Percentiles rank a stretch among this genome's conserved stretches.
phyloP scores from a whole-genome alignment of 2,329 filamentous ascomycete species.

The Beauveria sp. region DNA sequence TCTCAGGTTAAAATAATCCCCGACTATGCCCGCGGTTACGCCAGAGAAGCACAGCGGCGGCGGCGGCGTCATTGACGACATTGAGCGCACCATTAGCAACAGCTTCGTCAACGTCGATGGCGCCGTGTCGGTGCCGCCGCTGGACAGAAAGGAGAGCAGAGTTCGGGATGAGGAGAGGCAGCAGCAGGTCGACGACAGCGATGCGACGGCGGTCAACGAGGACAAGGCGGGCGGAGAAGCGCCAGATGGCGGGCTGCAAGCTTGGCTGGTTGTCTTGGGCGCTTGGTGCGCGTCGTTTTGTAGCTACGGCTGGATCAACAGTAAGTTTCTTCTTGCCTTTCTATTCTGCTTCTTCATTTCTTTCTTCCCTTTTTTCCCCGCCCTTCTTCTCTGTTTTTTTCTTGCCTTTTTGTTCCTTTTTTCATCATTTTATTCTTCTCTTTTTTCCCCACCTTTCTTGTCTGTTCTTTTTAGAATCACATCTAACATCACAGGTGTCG shows the following conservation, averaged over 20 bases:
- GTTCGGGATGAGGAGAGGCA: neutral
- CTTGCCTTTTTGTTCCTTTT: too few relatives aligned
- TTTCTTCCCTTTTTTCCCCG: neutral
- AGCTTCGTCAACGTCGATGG: constrained; percentile 4
- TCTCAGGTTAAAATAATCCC: neutral
- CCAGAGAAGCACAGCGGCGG: neutral
- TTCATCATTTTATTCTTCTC: neutral
- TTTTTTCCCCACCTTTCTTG: neutral
- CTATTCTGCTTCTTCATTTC: too few relatives aligned
- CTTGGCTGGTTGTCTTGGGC: constrained; percentile 25
- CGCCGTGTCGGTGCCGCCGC: constrained; percentile 4
- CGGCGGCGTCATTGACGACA: neutral
- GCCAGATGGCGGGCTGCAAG: constrained; percentile 8
- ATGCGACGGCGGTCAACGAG: constrained; percentile 2
- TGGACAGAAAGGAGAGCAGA: neutral
- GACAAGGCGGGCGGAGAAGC: neutral
- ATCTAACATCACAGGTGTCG: constrained; percentile 20
- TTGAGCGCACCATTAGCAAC: constrained; percentile 3
- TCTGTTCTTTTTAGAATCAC: neutral
- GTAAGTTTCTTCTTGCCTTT: constrained; percentile 13
- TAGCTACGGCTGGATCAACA: constrained; percentile 26
- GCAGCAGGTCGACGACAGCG: constrained; percentile 4
- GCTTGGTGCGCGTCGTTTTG: constrained; percentile 27
- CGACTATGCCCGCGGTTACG: neutral
- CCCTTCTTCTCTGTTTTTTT: neutral